Percentiles rank a stretch among this genome's conserved stretches.
Conservation (phyloP, 371 early-diverging fungal genomes). For the Zopfochytrium polystomum region DNA sequence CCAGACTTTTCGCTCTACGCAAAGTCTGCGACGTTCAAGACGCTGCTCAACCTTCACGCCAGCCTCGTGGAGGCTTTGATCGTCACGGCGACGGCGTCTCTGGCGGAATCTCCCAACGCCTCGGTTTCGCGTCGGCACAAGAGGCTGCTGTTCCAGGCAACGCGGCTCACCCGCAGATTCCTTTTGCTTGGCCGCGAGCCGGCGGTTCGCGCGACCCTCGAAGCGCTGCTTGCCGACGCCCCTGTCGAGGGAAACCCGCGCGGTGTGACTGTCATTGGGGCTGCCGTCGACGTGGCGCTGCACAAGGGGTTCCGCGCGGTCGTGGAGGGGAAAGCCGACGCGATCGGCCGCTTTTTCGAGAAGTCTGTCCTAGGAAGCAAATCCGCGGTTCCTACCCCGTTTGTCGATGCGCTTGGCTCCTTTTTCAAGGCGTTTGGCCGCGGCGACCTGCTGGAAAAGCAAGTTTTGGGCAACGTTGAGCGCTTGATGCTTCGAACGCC, state of each 20-base stretch:
- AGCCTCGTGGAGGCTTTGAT: too few relatives aligned
- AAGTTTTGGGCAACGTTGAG: conserved; percentile 56
- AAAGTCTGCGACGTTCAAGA: too few relatives aligned
- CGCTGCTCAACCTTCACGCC: too few relatives aligned
- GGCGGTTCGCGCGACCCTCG: conserved; percentile 18
- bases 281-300: conserved; percentile 12
- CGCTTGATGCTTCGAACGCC: conserved; percentile 84
- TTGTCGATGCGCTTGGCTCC: conserved; percentile 47
- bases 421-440: conserved; percentile 57
- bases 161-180: conserved; percentile 14
- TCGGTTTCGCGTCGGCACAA: too few relatives aligned
- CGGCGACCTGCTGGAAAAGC: conserved; percentile 49
- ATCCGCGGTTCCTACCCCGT: not conserved
- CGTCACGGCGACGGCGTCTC: too few relatives aligned
- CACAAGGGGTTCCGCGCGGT: conserved; percentile 36
- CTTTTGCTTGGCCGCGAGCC: conserved; percentile 15
- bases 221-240: conserved; percentile 14
- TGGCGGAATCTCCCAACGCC: too few relatives aligned
- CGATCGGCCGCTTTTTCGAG: not conserved
- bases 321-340: not conserved
- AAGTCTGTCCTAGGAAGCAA: not conserved
- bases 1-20: too few relatives aligned
- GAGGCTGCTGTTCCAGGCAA: conserved; percentile 11
- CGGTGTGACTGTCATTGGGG: conserved; percentile 15
- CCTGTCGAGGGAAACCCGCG: conserved; percentile 21